Evolutionary conservation across 352 stramenopile species (phyloP).

Genomic region (Halophytophthora polymorphica): DNA sequence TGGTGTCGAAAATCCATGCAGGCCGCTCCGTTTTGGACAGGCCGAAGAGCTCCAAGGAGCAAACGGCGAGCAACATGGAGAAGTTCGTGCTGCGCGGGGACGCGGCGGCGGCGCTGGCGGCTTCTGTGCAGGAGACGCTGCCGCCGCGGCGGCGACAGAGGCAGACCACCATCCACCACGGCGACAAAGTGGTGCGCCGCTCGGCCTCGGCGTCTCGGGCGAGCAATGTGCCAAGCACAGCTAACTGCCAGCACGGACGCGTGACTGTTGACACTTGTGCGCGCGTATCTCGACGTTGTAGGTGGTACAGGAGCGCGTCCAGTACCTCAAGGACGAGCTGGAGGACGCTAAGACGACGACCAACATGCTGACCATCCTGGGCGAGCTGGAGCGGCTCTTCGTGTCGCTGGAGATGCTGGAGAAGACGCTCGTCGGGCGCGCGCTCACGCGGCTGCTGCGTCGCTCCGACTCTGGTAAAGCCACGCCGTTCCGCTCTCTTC

Average conservation of each 20-base stretch:
- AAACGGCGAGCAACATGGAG: constrained; percentile 54
- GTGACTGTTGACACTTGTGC: too few species aligned
- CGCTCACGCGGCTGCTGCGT: constrained; percentile 31
- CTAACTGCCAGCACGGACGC: too few species aligned
- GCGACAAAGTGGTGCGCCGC: constrained; percentile 51
- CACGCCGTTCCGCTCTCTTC: too few species aligned
- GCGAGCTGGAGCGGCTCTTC: constrained; percentile 61
- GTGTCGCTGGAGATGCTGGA: constrained; percentile 82
- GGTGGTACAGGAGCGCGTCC: constrained; percentile 58
- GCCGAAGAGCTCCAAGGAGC: too few species aligned
- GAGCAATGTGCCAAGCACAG: too few species aligned
- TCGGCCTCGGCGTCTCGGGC: too few species aligned
- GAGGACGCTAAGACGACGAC: constrained; percentile 43
- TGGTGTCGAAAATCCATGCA: too few species aligned
- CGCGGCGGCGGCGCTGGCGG: constrained; percentile 29
- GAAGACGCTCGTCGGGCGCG: constrained; percentile 52
- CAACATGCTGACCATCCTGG: constrained; percentile 48
- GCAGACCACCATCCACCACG: constrained; percentile 68
- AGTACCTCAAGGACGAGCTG: constrained; percentile 65
- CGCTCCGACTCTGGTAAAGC: constrained; percentile 17
- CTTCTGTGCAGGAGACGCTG: constrained; percentile 8
- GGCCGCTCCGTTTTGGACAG: background rate
- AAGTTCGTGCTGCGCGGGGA: constrained; percentile 58
- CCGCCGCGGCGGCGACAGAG: constrained; percentile 22
- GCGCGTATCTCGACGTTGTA: constrained; percentile 2